A percentile compares a stretch with the other conserved stretches of the same genome.
Conservation (phyloP, 2,329 filamentous ascomycete species). For the Aaosphaeria pasadenensis region DNA sequence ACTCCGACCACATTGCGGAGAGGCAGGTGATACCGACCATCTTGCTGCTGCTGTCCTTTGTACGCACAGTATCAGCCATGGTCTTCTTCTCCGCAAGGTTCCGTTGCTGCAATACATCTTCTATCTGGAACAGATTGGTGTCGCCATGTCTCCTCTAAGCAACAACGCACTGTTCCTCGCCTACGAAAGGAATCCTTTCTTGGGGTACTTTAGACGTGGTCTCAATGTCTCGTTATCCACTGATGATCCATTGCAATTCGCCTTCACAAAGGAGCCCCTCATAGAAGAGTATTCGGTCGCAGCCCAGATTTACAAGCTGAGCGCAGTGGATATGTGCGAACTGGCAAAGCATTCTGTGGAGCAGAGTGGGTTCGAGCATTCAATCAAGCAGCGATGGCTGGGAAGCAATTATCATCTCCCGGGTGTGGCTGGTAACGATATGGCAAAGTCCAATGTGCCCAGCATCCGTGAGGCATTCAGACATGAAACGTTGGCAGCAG, state of each 20-base stretch:
- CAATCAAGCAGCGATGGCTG: constrained; percentile 88
- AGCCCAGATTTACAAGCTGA: constrained; percentile 97
- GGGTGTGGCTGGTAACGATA: constrained; percentile 81
- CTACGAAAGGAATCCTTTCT: constrained; percentile 94
- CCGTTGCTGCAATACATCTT: constrained; percentile 95
- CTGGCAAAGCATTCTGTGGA: constrained; percentile 92
- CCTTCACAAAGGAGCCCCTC: constrained; percentile 95
- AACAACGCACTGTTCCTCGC: constrained; percentile 97
- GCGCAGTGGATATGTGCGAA: constrained; percentile 97
- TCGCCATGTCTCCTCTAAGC: constrained; percentile 98
- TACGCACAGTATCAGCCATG: constrained; percentile 96
- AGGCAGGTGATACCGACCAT: constrained; percentile 96
- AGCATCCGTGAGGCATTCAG: constrained; percentile 88
- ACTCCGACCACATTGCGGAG: constrained; percentile 89
- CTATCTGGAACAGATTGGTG: constrained; percentile 96
- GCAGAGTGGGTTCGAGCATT: constrained; percentile 89
- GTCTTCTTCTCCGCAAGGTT: constrained; percentile 87
- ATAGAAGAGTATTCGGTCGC: constrained; percentile 98
- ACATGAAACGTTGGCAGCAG: constrained; percentile 79
- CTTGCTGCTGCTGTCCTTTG: constrained; percentile 86
- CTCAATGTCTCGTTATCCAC: constrained; percentile 95
- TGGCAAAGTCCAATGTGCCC: constrained; percentile 95
- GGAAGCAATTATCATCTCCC: constrained; percentile 74
- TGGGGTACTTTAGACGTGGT: constrained; percentile 91
- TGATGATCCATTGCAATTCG: constrained; percentile 95